A percentile compares a stretch with the other conserved stretches of the same genome.
These are phyloP conservation scores for Lentinus brumalis DNA, from an alignment of 768 basidiomycete species.

Conservation along the genomic window DNA sequence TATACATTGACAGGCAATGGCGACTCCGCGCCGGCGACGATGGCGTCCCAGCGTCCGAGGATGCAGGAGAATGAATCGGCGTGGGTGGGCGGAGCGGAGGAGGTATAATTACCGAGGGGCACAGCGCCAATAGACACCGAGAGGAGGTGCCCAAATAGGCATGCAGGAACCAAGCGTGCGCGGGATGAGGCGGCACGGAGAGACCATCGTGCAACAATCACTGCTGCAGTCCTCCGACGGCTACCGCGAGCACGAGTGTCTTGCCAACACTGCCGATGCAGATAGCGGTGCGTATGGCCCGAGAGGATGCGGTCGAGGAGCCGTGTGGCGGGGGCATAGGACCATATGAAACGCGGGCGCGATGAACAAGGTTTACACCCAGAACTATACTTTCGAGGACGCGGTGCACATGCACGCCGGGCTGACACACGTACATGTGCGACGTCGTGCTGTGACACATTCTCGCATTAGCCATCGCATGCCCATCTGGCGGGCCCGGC, in stretches of 20 bases:
- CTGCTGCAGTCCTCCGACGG: neutral
- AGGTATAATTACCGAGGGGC: neutral
- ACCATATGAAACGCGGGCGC: neutral
- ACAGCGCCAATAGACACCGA: neutral
- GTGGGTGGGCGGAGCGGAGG: neutral
- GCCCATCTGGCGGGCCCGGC: neutral
- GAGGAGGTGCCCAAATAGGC: neutral
- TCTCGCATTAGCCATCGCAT: neutral
- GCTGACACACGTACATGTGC: neutral
- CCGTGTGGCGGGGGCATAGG: neutral
- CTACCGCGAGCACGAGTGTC: neutral
- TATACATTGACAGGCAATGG: neutral
- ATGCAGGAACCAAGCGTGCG: conserved; percentile 2
- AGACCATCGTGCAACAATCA: neutral
- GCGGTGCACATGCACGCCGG: neutral
- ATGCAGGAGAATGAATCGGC: neutral
- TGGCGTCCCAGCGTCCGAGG: neutral
- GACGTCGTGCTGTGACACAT: neutral
- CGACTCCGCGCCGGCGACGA: no score
- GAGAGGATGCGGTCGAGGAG: neutral
- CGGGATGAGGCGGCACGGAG: neutral
- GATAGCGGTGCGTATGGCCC: neutral
- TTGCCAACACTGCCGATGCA: neutral
- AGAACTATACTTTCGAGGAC: neutral
- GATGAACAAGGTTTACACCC: neutral